Evolutionary conservation across 441 rosid species (phyloP).

Genomic region (Biscutella laevigata): DNA sequence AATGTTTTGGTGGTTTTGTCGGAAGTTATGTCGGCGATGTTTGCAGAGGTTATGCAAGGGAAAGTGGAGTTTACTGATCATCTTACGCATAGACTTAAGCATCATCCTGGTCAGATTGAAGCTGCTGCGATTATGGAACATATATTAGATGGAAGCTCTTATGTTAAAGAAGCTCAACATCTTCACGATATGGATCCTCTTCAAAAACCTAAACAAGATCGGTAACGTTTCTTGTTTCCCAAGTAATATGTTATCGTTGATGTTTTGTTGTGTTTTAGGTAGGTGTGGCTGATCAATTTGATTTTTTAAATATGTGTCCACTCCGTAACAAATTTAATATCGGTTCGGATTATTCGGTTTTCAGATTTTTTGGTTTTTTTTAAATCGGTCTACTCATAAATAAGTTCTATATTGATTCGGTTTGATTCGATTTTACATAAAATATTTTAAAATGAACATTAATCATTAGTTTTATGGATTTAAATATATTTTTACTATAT

Average conservation of each 20-base stretch:
- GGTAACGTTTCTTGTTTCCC: slow-evolving; percentile 12
- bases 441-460: too few species aligned
- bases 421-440: too few species aligned
- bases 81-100: slow-evolving; percentile 48
- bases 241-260: slow-evolving; percentile 8
- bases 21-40: slow-evolving; percentile 40
- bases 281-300: too few species aligned
- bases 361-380: too few species aligned
- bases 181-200: slow-evolving; percentile 39
- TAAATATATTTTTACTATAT: too few species aligned
- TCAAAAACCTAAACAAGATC: slow-evolving; percentile 46
- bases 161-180: slow-evolving; percentile 30
- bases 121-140: slow-evolving; percentile 58
- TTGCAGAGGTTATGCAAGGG: slow-evolving; percentile 50
- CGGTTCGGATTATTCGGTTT: too few species aligned
- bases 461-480: too few species aligned
- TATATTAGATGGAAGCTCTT: slow-evolving; percentile 44
- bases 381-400: too few species aligned
- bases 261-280: not conserved
- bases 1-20: slow-evolving; percentile 34
- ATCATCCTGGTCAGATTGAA: slow-evolving; percentile 49
- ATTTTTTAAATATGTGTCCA: too few species aligned
- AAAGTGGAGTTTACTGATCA: slow-evolving; percentile 48
- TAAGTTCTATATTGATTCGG: too few species aligned
- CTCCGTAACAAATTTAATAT: too few species aligned